phyloP scores from a whole-genome alignment of 139 green algal genomes.

The Auxenochlorella protothecoides region DNA sequence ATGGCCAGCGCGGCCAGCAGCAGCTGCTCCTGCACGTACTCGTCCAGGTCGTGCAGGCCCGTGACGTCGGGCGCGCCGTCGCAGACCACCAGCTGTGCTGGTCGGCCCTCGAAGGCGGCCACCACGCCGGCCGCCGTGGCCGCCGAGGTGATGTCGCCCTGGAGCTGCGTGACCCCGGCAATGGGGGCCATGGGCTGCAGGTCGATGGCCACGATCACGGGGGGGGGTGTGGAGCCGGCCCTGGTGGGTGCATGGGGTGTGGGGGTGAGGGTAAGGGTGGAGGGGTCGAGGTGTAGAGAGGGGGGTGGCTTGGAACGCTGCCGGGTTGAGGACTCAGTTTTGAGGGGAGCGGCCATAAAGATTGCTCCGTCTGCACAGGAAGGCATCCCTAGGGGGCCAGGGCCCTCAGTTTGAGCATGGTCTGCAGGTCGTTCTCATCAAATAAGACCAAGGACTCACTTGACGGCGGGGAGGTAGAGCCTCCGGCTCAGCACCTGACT shows the following conservation, averaged over 20 bases:
- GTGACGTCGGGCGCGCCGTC: conserved; percentile 98
- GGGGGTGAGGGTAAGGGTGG: too few species aligned
- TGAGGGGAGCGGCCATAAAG: too few species aligned
- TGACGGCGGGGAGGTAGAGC: conserved; percentile 79
- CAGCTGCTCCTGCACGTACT: conserved; percentile 91
- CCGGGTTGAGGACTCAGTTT: too few species aligned
- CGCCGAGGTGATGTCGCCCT: conserved; percentile 84
- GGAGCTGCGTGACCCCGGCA: conserved; percentile 86
- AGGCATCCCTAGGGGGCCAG: too few species aligned
- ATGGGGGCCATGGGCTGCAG: conserved; percentile 98
- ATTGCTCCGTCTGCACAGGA: too few species aligned
- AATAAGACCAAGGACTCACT: conserved; percentile 5
- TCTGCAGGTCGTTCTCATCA: background rate
- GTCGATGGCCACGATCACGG: conserved; percentile 94
- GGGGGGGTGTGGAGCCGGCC: conserved; percentile 10
- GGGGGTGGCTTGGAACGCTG: too few species aligned
- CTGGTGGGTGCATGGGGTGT: too few species aligned
- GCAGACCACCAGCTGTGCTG: conserved; percentile 89
- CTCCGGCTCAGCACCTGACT: conserved; percentile 62
- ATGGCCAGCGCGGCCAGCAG: conserved; percentile 86
- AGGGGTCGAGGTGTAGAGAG: too few species aligned
- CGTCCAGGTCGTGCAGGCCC: conserved; percentile 97
- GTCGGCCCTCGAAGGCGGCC: conserved; percentile 67
- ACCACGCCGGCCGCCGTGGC: conserved; percentile 61
- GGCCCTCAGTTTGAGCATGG: too few species aligned